Base-by-base conservation (phyloP, 805 yeast genomes). In the Pichia pseudocactophila region DNA sequence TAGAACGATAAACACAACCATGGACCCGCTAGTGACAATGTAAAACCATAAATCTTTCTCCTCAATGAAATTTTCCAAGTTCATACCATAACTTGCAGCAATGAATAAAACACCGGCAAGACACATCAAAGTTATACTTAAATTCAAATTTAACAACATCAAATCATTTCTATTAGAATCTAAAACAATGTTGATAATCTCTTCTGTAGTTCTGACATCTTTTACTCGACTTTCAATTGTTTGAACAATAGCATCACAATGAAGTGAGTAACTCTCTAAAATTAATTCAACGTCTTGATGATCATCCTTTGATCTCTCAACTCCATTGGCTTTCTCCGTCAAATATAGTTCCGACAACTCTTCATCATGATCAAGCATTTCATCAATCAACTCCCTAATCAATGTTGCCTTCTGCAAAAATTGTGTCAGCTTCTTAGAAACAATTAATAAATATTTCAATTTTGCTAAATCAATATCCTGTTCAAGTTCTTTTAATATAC, bases 1-100 rank as follows among this genome's bases (percentile, higher is more conserved):
- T 10, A 88, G 64, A 7, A 65, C 50, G 1, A 70, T 43, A 30
- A 74, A 47, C 17, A 48, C 50, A 3, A 63, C 39, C 9, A 74
- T 55, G 2, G 78, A 64, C 0, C 80, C 65, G 2, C 68, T 46
- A 1, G 69, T 59, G 6, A 80, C 72, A 1, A 77, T 58, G 3
- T 59, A 57, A 56, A 87, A 84, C 27, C 96, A 96, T 49, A 72
- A 70, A 42, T 74, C 72, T 1, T 78, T 66, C 43, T 88, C 95
- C 58, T 92, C 99, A 18, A 92, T 80, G 56, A 84, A 88, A 62
- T 90, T 92, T 55, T 83, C 86, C 59, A 92, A 66, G 62, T 92
- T 92, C 98, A 92, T 92, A 30, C 99, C 99, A 61, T 89, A 92
- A 10, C 87, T 66, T 0, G 96, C 82, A 2, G 95, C 92, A 13